Evolutionary conservation across 768 basidiomycete species (phyloP), one percentile per base, ranked within the genome.

Genomic region (Boletus sp.): DNA sequence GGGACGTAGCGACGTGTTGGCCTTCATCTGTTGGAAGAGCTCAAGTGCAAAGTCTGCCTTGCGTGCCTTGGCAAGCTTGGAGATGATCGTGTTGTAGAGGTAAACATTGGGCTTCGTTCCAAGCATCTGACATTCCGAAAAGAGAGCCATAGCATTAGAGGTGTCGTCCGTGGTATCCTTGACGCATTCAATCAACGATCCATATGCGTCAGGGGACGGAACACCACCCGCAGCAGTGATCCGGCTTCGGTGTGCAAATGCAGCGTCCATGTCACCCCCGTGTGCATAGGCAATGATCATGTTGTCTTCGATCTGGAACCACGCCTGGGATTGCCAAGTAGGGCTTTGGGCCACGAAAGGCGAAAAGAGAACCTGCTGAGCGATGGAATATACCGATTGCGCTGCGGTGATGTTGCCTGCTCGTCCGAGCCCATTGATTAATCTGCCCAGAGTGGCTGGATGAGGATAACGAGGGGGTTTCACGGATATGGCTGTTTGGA

Each of bases 141-240:
- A 98, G 30, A 98, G 80, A 30, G 83, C 79, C 70, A 93, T 76
- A 0, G 93, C 95, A 58, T 93, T 90, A 4, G 85, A 80, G 0
- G 93, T 88, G 63, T 98, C 96, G 70, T 98, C 96, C 11, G 97
- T 98, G 21, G 96, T 97, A 60, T 98, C 93, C 72, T 89, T 92
- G 62, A 92, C 83, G 56, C 82, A 79, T 39, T 87, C 80, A 57
- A 99, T 93, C 63, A 98, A 79, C 5, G 90, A 88, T 6, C 90
- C 96, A 65, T 98, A 99, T 0, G 94, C 88, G 53, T 98, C 93
- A 1, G 94, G 87, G 0, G 83, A 85, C 6, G 95, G 95, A 2
- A 84, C 79, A 13, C 83, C 79, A 0, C 90, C 89, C 19, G 87
- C 81, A 49, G 87, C 80, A 19, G 96, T 75, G 33, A 99, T 84